Base-by-base conservation (phyloP, 257 asterid species). In the Solanum bukasovii region DNA sequence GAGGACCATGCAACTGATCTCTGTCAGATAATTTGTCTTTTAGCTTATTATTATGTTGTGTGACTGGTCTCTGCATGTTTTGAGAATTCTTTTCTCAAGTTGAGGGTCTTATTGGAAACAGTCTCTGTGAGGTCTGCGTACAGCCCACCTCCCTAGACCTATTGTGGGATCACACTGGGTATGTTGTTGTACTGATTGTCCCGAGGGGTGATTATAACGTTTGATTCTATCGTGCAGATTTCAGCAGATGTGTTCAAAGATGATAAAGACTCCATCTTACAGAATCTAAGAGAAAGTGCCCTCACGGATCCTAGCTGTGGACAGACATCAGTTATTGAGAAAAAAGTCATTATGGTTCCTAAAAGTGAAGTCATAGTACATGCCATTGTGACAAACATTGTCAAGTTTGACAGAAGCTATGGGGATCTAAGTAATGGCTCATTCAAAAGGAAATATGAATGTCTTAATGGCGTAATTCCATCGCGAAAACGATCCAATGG, bases 351-450 rank as follows among this genome's bases (percentile, higher is more conserved):
- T 65, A 82, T 91, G 89, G 94, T 91, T 63, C 98, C 98, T 72
- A 94, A 93, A 92, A 92, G 93, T 46, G 98, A 94, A 88, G 87
- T 89, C 29, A 46, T 65, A 12, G 90, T 95, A 85, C 92, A 96
- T 90, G 98, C 98, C 86, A 90, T 94, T 13, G 95, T 88, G 10
- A 96, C 99, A 71, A 94, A 94, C 87, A 90, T 95, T 42, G 90
- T 91, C 33, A 91, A 93, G 87, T 95, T 92, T 27, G 92, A 72
- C 73, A 89, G 56, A 81, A 86, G 86, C 44, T 81, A 87, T 68
- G 87, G 75, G 37, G 91, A 87, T 44, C 68, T 88, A 34, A 86
- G 89, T 71, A 92, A 91, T 73, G 92, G 91, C 83, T 84, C 90
- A 3, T 63, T 90, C 70, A 95, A 95, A 92, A 90, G 95, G 90